Conservation (phyloP, 2,329 filamentous ascomycete genomes). For the Monilinia polystroma region DNA sequence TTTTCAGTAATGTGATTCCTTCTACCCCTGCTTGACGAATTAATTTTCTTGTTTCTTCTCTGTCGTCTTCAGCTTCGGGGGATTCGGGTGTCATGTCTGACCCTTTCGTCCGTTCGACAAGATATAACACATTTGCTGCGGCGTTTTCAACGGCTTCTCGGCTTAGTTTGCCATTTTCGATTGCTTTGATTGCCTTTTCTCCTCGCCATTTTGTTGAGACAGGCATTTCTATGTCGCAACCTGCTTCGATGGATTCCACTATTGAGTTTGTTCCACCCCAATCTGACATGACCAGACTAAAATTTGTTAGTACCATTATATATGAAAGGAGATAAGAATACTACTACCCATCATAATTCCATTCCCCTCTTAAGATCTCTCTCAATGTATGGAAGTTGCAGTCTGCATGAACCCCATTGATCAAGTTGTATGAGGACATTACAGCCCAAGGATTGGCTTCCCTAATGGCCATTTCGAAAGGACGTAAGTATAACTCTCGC, state of each 20-base stretch:
- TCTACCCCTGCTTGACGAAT: constrained; percentile 62
- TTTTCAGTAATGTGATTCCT: constrained; percentile 64
- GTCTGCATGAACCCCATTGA: constrained; percentile 63
- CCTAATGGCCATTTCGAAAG: constrained; percentile 70
- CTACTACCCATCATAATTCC: constrained; percentile 58
- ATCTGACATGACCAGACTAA: constrained; percentile 56
- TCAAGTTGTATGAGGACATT: constrained; percentile 67
- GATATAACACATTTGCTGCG: constrained; percentile 58
- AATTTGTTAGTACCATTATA: constrained; percentile 16
- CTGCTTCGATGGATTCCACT: constrained; percentile 54
- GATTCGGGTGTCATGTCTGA: constrained; percentile 55
- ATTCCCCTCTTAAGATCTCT: constrained; percentile 59
- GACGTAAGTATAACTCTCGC: constrained; percentile 70
- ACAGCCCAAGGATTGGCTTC: constrained; percentile 68
- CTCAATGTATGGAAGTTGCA: constrained; percentile 56
- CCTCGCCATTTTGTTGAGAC: constrained; percentile 56
- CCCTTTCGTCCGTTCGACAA: constrained; percentile 62
- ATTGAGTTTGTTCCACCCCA: constrained; percentile 60
- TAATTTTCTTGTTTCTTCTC: constrained; percentile 56
- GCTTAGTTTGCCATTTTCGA: constrained; percentile 50
- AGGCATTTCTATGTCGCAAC: constrained; percentile 59
- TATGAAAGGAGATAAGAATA: background rate
- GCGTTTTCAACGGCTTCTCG: constrained; percentile 54
- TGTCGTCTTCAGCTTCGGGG: constrained; percentile 57
- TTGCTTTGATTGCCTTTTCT: constrained; percentile 55